phyloP scores from a whole-genome alignment of 1,284 basidiomycete genomes.

The Pyrrhoderma lamaoense region DNA sequence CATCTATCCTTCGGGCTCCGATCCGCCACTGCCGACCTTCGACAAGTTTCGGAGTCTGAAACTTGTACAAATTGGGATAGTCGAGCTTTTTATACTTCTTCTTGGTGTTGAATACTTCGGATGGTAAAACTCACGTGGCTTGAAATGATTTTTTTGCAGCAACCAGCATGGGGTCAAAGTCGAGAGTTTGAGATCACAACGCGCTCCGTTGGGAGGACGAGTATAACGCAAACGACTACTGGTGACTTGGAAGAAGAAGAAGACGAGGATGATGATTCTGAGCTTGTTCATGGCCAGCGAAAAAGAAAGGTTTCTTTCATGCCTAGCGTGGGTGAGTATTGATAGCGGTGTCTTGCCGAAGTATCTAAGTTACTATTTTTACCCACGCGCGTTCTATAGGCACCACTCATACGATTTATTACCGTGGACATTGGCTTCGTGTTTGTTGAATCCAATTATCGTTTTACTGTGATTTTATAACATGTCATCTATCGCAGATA shows the following conservation, averaged over 20 bases:
- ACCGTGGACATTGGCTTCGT: conserved; percentile 77
- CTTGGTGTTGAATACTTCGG: conserved; percentile 2
- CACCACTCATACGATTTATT: conserved; percentile 80
- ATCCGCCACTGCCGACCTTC: neutral
- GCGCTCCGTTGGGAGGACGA: conserved; percentile 53
- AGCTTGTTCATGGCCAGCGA: conserved; percentile 55
- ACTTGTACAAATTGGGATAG: neutral
- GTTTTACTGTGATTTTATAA: conserved; percentile 18
- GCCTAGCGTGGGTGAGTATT: conserved; percentile 59
- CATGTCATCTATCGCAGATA: conserved; percentile 43
- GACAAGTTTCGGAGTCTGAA: no score
- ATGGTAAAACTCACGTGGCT: neutral
- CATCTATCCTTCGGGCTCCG: neutral
- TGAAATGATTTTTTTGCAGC: conserved; percentile 33
- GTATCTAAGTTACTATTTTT: neutral
- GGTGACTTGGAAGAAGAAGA: conserved; percentile 76
- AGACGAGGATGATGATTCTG: conserved; percentile 42
- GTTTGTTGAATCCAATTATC: conserved; percentile 34
- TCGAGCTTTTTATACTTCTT: neutral
- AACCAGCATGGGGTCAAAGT: conserved; percentile 79
- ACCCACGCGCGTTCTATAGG: conserved; percentile 37
- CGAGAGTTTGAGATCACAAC: conserved; percentile 83
- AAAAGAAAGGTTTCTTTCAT: conserved; percentile 72
- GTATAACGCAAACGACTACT: conserved; percentile 55
- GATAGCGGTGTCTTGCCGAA: neutral